Conservation (phyloP, 108 stramenopile genomes). For the Nitzschia sp. region DNA sequence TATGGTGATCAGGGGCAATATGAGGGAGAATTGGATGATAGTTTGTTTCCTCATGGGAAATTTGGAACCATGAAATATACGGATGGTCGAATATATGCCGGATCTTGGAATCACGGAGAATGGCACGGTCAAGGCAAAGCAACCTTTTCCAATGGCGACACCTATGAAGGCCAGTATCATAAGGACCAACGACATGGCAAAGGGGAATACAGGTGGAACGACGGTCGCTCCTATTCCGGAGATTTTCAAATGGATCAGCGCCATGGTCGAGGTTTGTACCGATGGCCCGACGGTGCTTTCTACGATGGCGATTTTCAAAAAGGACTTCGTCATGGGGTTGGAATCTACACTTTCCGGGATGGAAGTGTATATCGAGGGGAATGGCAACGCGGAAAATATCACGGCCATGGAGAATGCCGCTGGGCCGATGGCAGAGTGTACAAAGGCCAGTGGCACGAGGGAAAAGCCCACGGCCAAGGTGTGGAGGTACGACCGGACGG, state of each 20-base stretch:
- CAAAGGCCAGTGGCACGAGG: constrained; percentile 45
- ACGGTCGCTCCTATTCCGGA: constrained; percentile 41
- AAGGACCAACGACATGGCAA: constrained; percentile 42
- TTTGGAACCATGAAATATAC: constrained; percentile 51
- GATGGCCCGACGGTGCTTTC: constrained; percentile 30
- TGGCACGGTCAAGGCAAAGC: constrained; percentile 32
- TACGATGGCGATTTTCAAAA: constrained; percentile 35
- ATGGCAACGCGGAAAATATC: constrained; percentile 44
- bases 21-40: constrained; percentile 49
- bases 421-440: constrained; percentile 32
- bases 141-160: constrained; percentile 33
- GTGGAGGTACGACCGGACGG: constrained; percentile 17
- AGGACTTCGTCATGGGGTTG: constrained; percentile 16
- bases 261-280: constrained; percentile 25
- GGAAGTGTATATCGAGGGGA: constrained; percentile 31
- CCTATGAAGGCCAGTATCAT: constrained; percentile 39
- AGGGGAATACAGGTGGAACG: constrained; percentile 31
- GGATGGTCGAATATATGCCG: constrained; percentile 50
- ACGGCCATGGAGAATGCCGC: constrained; percentile 24
- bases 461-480: constrained; percentile 34
- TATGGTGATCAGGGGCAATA: constrained; percentile 58
- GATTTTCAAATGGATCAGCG: constrained; percentile 25
- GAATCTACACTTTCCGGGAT: constrained; percentile 10
- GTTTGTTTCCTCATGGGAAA: constrained; percentile 53
- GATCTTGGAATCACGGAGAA: constrained; percentile 33